Evolutionary conservation across 352 stramenopile genomes (phyloP), one percentile per base, ranked within the genome.

Genomic region (Aphanomyces stellatus): DNA sequence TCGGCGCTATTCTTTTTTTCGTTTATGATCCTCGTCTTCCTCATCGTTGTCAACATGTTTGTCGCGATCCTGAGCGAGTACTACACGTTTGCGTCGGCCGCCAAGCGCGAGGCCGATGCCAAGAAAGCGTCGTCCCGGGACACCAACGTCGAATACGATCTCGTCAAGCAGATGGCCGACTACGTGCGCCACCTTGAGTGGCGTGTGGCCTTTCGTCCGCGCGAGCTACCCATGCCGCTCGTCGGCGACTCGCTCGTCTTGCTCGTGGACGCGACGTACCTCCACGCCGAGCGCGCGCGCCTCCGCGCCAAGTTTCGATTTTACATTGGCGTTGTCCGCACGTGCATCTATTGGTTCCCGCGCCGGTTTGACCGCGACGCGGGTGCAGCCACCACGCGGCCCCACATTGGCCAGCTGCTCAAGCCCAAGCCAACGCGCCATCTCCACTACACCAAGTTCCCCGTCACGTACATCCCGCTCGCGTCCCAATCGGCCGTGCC

Each of bases 11-110:
- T 90, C 68, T 90, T 90, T 64, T 89, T 91, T 69, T 82, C 73
- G 62, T 91, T 89, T 42, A 91, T 89, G 81, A 81, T 91, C 46
- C 81, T 72, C 24, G 84, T 91, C 51, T 90, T 89, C 59, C 75
- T 91, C 60, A 87, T 91, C 64, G 88, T 81, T 51, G 74, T 90
- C 40, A 91, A 91, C 66, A 90, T 90, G 83, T 91, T 90, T 69
- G 88, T 91, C 25, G 83, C 81, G 33, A 91, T 91, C 67, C 88
- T 91, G 77, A 90, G 78, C 56, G 83, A 91, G 59, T 91, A 91
- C 68, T 90, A 91, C 69, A 88, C 81, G 28, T 40, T 88, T 40
- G 80, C 80, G 43, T 79, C 89, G 59, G 81, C 56, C 6, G 81
- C 88, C 62, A 92, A 88, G 78, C 83, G 81, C 51, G 22, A 62